These are phyloP conservation scores for Alternaria longipes DNA, from an alignment of 2,329 filamentous ascomycete species.

Conservation along the genomic window DNA sequence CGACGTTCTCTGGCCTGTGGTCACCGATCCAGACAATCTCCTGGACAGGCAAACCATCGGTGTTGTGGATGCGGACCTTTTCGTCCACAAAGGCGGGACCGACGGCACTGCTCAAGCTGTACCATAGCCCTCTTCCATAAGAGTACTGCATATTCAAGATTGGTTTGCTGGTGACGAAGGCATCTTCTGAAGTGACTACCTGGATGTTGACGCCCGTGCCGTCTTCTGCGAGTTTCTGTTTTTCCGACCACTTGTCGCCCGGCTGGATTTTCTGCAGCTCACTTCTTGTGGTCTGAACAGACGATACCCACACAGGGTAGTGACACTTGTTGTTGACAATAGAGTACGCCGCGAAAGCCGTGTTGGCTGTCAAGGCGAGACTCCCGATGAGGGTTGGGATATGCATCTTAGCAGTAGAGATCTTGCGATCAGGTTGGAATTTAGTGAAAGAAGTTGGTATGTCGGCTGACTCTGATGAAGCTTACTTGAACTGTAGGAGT, in stretches of 20 bases:
- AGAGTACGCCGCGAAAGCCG: slow-evolving; percentile 24
- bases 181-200: slow-evolving; percentile 23
- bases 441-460: not conserved
- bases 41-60: slow-evolving; percentile 4
- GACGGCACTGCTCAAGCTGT: slow-evolving; percentile 30
- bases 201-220: slow-evolving; percentile 36
- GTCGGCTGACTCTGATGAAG: not conserved
- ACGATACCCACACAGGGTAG: slow-evolving; percentile 33
- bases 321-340: slow-evolving; percentile 39
- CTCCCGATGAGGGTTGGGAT: slow-evolving; percentile 23
- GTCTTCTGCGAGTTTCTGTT: slow-evolving; percentile 24
- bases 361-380: slow-evolving; percentile 23
- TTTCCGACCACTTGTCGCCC: slow-evolving; percentile 17
- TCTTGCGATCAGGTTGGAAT: not conserved
- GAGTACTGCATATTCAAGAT: slow-evolving; percentile 37
- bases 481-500: not conserved
- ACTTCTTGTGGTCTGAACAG: slow-evolving; percentile 21
- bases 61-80: slow-evolving; percentile 26
- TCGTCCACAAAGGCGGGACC: slow-evolving; percentile 30
- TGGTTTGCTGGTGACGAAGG: slow-evolving; percentile 25
- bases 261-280: slow-evolving; percentile 11
- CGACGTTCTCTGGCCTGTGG: slow-evolving; percentile 22
- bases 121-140: slow-evolving; percentile 31
- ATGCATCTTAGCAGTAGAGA: slow-evolving; percentile 24
- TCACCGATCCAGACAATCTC: slow-evolving; percentile 30